phyloP scores from a whole-genome alignment of 2,329 filamentous ascomycete species.

The Trichoderma guizhouense region DNA sequence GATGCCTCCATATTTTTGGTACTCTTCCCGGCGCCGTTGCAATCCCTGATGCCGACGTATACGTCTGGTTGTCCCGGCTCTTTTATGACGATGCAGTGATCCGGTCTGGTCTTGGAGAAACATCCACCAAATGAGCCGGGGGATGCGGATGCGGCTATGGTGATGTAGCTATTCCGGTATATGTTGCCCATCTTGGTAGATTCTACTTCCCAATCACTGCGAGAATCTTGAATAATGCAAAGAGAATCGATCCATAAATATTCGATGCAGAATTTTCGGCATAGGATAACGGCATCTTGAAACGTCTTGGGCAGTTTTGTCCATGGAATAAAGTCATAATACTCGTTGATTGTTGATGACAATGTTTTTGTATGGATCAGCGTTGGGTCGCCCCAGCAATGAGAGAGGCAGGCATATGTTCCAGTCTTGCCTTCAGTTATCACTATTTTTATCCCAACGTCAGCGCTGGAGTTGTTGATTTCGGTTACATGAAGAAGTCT shows the following conservation, averaged over 20 bases:
- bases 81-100: not conserved
- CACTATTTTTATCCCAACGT: not conserved
- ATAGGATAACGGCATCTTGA: not conserved
- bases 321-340: not conserved
- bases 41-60: not conserved
- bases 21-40: not conserved
- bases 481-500: not conserved
- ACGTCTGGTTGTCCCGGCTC: not conserved
- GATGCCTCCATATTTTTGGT: not conserved
- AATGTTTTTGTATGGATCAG: not conserved
- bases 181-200: not conserved
- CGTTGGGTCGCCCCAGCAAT: not conserved
- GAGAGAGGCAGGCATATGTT: not conserved
- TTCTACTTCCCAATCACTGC: not conserved
- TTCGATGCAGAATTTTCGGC: not conserved
- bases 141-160: not conserved
- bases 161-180: not conserved
- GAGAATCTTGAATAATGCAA: conserved; percentile 3
- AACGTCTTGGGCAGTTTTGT: not conserved
- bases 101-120: not conserved
- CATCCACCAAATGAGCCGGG: not conserved
- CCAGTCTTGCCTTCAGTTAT: not conserved
- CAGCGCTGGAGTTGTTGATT: not conserved
- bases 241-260: conserved; percentile 3
- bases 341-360: not conserved